These are phyloP conservation scores for Camellia lanceoleosa DNA, from an alignment of 148 eudicot species.

Conservation along the genomic window DNA sequence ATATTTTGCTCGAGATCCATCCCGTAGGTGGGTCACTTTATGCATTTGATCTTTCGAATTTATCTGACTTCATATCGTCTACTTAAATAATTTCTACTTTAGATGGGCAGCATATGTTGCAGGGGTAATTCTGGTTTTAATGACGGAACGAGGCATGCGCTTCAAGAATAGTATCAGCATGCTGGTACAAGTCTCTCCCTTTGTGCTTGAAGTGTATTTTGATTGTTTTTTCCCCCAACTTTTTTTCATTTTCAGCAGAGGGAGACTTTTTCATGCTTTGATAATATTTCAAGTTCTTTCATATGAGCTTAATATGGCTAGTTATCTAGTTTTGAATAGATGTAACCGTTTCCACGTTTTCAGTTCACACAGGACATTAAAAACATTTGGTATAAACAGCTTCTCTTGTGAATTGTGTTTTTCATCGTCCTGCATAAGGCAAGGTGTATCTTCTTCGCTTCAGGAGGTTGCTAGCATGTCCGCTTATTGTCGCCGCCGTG, in stretches of 20 bases:
- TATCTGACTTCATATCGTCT: constrained; percentile 6
- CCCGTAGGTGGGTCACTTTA: constrained; percentile 69
- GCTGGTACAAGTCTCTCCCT: constrained; percentile 55
- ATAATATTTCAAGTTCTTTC: no score
- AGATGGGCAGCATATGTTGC: constrained; percentile 99
- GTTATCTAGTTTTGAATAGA: background rate
- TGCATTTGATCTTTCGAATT: background rate
- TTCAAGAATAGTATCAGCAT: constrained; percentile 87
- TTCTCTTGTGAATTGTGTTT: constrained; percentile 42
- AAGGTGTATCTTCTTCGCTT: constrained; percentile 99
- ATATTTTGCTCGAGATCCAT: constrained; percentile 89
- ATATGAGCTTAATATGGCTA: no score
- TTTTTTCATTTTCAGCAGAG: no score
- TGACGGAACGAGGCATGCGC: constrained; percentile 84
- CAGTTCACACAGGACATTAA: background rate
- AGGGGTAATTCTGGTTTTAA: constrained; percentile 87
- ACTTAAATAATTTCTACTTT: constrained; percentile 22
- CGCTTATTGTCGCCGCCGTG: constrained; percentile 95
- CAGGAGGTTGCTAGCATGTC: constrained; percentile 99
- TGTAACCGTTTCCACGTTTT: background rate
- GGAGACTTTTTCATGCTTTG: no score
- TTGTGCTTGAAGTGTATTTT: background rate
- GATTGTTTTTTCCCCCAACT: background rate
- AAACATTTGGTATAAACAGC: background rate
- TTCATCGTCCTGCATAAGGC: constrained; percentile 98